Conservation (phyloP, 306 rosid species). For the Crotalaria pallida region DNA sequence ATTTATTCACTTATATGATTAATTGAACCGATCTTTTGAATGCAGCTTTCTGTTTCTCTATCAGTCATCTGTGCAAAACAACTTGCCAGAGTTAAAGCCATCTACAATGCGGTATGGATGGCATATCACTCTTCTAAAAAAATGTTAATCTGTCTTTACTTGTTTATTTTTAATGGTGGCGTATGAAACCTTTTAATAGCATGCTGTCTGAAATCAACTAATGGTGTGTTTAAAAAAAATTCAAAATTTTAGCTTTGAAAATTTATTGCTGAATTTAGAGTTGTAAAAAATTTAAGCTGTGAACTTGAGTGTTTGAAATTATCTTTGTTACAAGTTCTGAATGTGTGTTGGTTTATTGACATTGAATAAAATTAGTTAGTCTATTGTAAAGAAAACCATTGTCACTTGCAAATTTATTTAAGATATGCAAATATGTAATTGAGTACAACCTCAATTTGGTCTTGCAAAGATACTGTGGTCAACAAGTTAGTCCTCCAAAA, state of each 20-base stretch:
- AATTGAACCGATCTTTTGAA: conserved; percentile 17
- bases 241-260: neutral
- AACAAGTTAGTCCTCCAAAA: too few relatives aligned
- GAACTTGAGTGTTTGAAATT: neutral
- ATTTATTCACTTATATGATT: conserved; percentile 4
- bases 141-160: neutral
- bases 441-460: too few relatives aligned
- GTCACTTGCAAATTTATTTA: neutral
- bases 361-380: neutral
- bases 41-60: conserved; percentile 84
- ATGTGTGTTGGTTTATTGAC: neutral
- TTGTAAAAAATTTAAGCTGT: neutral
- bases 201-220: conserved; percentile 4
- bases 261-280: neutral
- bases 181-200: neutral
- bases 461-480: too few relatives aligned
- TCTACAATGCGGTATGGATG: conserved; percentile 73
- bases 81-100: conserved; percentile 71
- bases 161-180: neutral
- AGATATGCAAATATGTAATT: too few relatives aligned
- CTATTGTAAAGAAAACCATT: neutral
- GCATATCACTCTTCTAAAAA: conserved; percentile 1
- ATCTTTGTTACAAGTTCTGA: neutral
- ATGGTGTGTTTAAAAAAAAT: neutral
- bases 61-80: conserved; percentile 91